A percentile compares a stretch with the other conserved stretches of the same genome.
These are phyloP conservation scores for Metarhizium album DNA, from an alignment of 2,329 filamentous ascomycete species.

Conservation along the genomic window DNA sequence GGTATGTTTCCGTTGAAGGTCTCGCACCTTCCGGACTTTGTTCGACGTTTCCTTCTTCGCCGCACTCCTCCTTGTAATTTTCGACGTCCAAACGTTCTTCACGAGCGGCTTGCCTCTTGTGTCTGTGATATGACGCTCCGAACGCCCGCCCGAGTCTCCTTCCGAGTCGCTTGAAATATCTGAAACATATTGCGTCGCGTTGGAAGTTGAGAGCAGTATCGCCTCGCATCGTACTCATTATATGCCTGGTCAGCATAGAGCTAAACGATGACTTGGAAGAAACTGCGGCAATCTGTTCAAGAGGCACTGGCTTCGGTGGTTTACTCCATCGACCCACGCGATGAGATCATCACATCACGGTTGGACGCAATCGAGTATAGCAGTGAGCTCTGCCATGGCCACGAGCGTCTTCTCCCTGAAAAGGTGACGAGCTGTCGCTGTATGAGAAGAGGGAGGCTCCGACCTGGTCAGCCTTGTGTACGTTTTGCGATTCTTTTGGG, in stretches of 20 bases:
- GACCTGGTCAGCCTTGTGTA: not conserved
- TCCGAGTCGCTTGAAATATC: constrained; percentile 15
- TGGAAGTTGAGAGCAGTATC: constrained; percentile 50
- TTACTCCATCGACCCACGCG: constrained; percentile 2
- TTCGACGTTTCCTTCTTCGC: constrained; percentile 46
- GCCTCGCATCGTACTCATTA: constrained; percentile 35
- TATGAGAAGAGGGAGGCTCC: not conserved
- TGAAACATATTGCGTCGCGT: constrained; percentile 21
- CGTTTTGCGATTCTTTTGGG: not conserved
- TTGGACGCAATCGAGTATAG: constrained; percentile 34
- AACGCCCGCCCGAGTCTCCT: constrained; percentile 21
- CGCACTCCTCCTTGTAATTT: constrained; percentile 20
- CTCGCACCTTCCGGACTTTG: constrained; percentile 56
- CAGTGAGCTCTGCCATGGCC: constrained; percentile 33
- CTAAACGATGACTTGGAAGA: constrained; percentile 15
- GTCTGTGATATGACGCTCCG: not conserved
- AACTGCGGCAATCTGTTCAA: constrained; percentile 12
- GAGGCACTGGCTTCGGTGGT: constrained; percentile 4
- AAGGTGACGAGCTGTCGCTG: not conserved
- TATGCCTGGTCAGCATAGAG: constrained; percentile 42
- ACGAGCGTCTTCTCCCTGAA: not conserved
- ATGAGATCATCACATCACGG: constrained; percentile 6
- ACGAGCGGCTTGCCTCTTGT: constrained; percentile 3
- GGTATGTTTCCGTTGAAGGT: constrained; percentile 96
- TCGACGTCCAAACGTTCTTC: constrained; percentile 13